phyloP scores from a whole-genome alignment of 306 rosid species.

The Herpetospermum pedunculosum region DNA sequence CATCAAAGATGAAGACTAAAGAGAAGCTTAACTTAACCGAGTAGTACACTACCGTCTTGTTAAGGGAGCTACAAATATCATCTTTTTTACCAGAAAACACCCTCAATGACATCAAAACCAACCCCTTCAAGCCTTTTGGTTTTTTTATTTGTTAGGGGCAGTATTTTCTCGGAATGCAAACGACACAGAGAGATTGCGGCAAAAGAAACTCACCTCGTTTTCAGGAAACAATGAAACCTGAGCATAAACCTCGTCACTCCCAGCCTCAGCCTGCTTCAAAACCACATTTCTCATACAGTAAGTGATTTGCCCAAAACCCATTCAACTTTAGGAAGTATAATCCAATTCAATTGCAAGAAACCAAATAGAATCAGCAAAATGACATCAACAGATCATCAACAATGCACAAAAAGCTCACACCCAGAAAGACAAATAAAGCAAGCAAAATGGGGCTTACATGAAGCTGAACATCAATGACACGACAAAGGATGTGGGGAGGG shows the following conservation, averaged over 20 bases:
- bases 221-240: slow-evolving; percentile 82
- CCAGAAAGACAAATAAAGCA: slow-evolving; percentile 8
- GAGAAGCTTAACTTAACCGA: background rate
- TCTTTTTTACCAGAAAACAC: background rate
- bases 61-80: background rate
- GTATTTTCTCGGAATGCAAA: slow-evolving; percentile 17
- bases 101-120: background rate
- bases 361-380: background rate
- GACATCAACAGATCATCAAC: background rate
- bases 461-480: slow-evolving; percentile 86
- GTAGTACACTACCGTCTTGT: background rate
- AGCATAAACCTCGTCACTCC: slow-evolving; percentile 84
- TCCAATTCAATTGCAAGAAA: background rate
- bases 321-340: background rate
- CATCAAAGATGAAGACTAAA: background rate
- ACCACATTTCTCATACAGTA: background rate
- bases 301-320: background rate
- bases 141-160: background rate
- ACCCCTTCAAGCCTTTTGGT: background rate
- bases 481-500: slow-evolving; percentile 85
- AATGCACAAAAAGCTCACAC: background rate
- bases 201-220: slow-evolving; percentile 55
- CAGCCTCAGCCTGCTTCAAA: slow-evolving; percentile 77
- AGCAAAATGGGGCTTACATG: slow-evolving; percentile 36
- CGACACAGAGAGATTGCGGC: background rate